Conservation (phyloP, 2,329 filamentous ascomycete species). For the Penicillium glabrum region DNA sequence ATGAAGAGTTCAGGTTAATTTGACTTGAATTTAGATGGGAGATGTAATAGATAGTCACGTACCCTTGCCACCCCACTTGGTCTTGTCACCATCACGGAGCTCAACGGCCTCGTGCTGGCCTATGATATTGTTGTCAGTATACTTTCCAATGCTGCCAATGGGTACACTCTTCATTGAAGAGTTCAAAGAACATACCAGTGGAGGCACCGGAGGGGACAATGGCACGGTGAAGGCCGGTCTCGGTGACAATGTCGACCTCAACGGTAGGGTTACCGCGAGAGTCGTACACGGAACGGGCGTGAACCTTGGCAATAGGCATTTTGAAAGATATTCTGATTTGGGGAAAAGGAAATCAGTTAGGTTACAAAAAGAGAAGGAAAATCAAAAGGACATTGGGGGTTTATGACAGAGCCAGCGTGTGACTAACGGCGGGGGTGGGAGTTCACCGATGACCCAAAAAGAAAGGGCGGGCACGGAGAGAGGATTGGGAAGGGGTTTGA, state of each 20-base stretch:
- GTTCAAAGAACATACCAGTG: constrained; percentile 64
- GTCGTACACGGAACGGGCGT: constrained; percentile 96
- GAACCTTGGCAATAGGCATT: constrained; percentile 89
- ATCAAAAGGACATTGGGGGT: constrained; percentile 8
- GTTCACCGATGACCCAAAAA: constrained; percentile 45
- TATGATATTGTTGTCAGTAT: constrained; percentile 36
- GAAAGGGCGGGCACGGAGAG: constrained; percentile 25
- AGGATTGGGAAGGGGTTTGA: constrained; percentile 14
- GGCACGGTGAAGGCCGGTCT: constrained; percentile 93
- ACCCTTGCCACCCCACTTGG: constrained; percentile 84
- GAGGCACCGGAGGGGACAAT: constrained; percentile 97
- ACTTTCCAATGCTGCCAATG: constrained; percentile 18
- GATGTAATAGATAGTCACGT: constrained; percentile 18
- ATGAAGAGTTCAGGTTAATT: neutral
- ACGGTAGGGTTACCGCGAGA: constrained; percentile 98
- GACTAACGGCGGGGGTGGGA: constrained; percentile 34
- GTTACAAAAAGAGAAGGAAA: constrained; percentile 10
- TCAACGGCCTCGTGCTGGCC: constrained; percentile 89
- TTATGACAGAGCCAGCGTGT: constrained; percentile 22
- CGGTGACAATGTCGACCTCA: constrained; percentile 95
- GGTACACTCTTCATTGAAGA: neutral
- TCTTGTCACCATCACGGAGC: constrained; percentile 86
- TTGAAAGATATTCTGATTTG: constrained; percentile 41
- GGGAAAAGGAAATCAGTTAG: constrained; percentile 12
- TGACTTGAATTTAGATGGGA: neutral